A percentile compares a stretch with the other conserved stretches of the same genome.
Conservation (phyloP, 2,329 filamentous ascomycete species). For the Diaporthe vexans region DNA sequence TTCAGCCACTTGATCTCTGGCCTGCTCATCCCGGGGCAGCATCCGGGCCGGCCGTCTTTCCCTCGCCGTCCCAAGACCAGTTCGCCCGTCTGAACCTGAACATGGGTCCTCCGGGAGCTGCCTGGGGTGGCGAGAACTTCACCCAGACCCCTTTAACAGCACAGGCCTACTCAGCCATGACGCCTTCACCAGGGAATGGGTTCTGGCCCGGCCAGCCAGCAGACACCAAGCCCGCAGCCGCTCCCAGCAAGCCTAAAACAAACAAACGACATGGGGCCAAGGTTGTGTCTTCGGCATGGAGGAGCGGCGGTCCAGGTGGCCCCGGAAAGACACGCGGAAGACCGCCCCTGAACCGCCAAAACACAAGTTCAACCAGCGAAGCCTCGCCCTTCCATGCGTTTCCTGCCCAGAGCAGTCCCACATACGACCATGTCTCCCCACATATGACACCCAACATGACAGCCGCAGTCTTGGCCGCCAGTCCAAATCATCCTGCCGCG, state of each 20-base stretch:
- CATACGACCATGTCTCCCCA: conserved; percentile 31
- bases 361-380: conserved; percentile 57
- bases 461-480: conserved; percentile 16
- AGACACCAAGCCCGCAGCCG: conserved; percentile 82
- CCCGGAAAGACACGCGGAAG: conserved; percentile 82
- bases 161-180: conserved; percentile 84
- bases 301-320: conserved; percentile 71
- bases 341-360: conserved; percentile 77
- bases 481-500: not conserved
- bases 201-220: conserved; percentile 67
- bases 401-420: conserved; percentile 63
- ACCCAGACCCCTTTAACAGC: conserved; percentile 74
- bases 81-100: conserved; percentile 53
- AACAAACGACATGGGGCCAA: conserved; percentile 81
- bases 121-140: conserved; percentile 66
- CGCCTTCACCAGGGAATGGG: conserved; percentile 68
- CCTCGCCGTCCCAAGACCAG: conserved; percentile 51
- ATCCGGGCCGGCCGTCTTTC: conserved; percentile 53
- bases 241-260: conserved; percentile 69
- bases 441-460: conserved; percentile 17
- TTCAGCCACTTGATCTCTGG: conserved; percentile 67
- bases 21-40: conserved; percentile 58
- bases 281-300: conserved; percentile 93
- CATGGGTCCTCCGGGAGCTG: conserved; percentile 52
- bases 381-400: conserved; percentile 75